Base-by-base conservation (phyloP, 2,329 filamentous ascomycete species). In the Diaporthe batatas region DNA sequence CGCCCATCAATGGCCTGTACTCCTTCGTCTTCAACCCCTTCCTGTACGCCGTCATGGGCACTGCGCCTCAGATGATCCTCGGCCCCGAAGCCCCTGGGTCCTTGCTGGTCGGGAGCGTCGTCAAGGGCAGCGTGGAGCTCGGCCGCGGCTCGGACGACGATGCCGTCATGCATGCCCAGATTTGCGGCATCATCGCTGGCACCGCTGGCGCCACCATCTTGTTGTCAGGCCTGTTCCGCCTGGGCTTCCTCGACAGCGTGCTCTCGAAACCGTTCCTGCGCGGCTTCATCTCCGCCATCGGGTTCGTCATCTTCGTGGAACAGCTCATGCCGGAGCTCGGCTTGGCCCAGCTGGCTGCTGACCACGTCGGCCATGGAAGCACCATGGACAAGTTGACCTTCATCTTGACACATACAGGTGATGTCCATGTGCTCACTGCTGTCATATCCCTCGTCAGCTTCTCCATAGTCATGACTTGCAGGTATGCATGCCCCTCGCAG, bases 201-300 rank as follows among this genome's bases (percentile, higher is more conserved):
- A 91, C 98, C 82, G 92, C 96, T 0, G 96, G 96, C 6, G 91
- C 92, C 1, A 94, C 95, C 77, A 96, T 98, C 57, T 88, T 98
- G n/a, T 86, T 94, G 64, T 94, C 95, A 18, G 96, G 96, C 0
- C 80, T 98, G 34, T 93, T 93, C 32, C 89, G 96, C 18, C 85
- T 99, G 4, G 96, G 96, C 0, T 99, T 98, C 78, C 83, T 99
- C 74, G 96, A 99, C 80, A 98, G 94, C 78, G 95, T 99, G 14
- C 87, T 99, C 47, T 98, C 95, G 77, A 89, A 94, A 44, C 96
- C 96, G 0, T 98, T 99, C 78, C 84, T 98, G 71, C 89, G 96
- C 73, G 96, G 96, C 0, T 99, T 99, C 84, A 98, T 99, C 83
- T 98, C 94, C 72, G 96, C 96, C 67, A 97, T 99, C 80, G 96